Conservation (phyloP, 2,329 filamentous ascomycete species). For the Zopfia rhizophila region DNA sequence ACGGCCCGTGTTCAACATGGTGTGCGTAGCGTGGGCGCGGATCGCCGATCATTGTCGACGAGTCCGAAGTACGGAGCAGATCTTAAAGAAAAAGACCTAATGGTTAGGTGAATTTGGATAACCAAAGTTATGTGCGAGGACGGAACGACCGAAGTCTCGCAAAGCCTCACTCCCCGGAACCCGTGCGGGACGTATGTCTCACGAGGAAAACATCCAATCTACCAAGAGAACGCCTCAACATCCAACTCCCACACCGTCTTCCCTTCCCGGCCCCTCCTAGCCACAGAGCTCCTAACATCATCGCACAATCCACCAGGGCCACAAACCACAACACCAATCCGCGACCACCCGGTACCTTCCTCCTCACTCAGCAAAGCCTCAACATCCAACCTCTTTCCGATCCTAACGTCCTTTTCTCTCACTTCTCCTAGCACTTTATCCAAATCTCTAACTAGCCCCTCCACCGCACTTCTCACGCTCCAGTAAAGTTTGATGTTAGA, state of each 20-base stretch:
- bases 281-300: conserved; percentile 45
- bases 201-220: too few relatives aligned
- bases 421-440: conserved; percentile 30
- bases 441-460: conserved; percentile 46
- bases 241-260: conserved; percentile 33
- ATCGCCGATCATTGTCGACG: too few relatives aligned
- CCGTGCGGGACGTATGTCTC: too few relatives aligned
- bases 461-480: conserved; percentile 43
- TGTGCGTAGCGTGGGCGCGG: too few relatives aligned
- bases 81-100: too few relatives aligned
- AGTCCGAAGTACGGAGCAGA: too few relatives aligned
- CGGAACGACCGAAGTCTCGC: too few relatives aligned
- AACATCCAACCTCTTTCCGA: conserved; percentile 52
- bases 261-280: conserved; percentile 14
- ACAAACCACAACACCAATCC: conserved; percentile 55
- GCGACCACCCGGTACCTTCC: conserved; percentile 44
- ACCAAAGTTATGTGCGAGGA: too few relatives aligned
- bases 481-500: conserved; percentile 54
- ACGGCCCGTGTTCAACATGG: too few relatives aligned
- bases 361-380: conserved; percentile 45
- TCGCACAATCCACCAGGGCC: conserved; percentile 56
- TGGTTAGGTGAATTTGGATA: too few relatives aligned
- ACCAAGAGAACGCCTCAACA: conserved; percentile 42
- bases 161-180: too few relatives aligned
- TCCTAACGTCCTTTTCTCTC: conserved; percentile 47